A percentile compares a stretch with the other conserved stretches of the same genome.
Evolutionary conservation across 129 eudicot species (phyloP).

Genomic region (Centaurea solstitialis): DNA sequence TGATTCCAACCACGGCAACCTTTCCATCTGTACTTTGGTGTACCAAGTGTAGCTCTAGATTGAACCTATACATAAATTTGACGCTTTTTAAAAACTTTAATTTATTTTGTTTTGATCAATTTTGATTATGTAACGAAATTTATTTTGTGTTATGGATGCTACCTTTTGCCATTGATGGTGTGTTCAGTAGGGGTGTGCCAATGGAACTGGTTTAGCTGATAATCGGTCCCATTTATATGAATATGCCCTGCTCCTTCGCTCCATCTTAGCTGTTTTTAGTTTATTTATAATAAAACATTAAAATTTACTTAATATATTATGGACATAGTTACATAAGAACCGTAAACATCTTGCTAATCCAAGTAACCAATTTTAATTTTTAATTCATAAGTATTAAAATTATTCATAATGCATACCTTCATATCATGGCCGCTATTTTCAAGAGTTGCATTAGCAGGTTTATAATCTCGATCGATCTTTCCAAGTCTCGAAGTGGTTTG

Average conservation of each 20-base stretch:
- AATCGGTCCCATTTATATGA: conserved; percentile 49
- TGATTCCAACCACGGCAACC: conserved; percentile 54
- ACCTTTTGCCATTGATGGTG: conserved; percentile 69
- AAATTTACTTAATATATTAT: neutral
- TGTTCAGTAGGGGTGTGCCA: conserved; percentile 81
- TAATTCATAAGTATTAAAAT: neutral
- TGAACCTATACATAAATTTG: conserved; percentile 32
- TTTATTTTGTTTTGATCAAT: neutral
- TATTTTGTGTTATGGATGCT: neutral
- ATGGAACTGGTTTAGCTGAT: conserved; percentile 51
- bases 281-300: neutral
- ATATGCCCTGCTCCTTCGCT: conserved; percentile 50
- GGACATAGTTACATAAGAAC: neutral
- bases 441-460: conserved; percentile 61
- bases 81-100: neutral
- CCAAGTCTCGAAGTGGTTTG: conserved; percentile 42
- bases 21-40: conserved; percentile 42
- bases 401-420: conserved; percentile 35
- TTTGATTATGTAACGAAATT: neutral
- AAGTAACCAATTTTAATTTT: neutral
- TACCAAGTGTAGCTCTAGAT: conserved; percentile 58
- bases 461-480: conserved; percentile 44
- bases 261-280: conserved; percentile 43
- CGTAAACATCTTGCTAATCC: neutral
- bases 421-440: conserved; percentile 72